Evolutionary conservation across 805 yeast genomes (phyloP).

Genomic region (Candida ascalaphidarum): DNA sequence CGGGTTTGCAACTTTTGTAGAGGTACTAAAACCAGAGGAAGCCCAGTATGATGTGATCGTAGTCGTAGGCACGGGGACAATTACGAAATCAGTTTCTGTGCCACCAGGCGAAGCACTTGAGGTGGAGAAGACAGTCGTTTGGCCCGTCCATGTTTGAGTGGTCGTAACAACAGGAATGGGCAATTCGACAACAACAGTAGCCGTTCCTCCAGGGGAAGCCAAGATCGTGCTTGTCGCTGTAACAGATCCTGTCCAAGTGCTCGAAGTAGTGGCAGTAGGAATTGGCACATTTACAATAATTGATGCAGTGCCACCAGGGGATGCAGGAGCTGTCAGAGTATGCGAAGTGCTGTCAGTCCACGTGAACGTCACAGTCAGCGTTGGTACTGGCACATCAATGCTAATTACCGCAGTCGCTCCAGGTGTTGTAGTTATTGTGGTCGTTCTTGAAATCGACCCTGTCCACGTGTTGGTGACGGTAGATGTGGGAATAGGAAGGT

Average conservation of each 20-base stretch:
- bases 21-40: not conserved
- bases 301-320: conserved; percentile 4
- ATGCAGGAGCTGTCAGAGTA: conserved; percentile 2
- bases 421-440: conserved; percentile 1
- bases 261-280: conserved; percentile 4
- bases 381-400: conserved; percentile 5
- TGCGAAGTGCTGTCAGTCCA: conserved; percentile 1
- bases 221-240: conserved; percentile 4
- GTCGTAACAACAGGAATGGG: not conserved
- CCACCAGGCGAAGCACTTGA: conserved; percentile 1
- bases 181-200: conserved; percentile 1
- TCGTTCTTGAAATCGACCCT: conserved; percentile 1
- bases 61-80: conserved; percentile 1
- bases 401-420: conserved; percentile 2
- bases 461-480: conserved; percentile 1
- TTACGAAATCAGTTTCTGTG: conserved; percentile 4
- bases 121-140: not conserved
- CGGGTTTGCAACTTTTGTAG: not conserved
- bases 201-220: conserved; percentile 1
- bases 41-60: not conserved
- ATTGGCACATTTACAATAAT: conserved; percentile 7
- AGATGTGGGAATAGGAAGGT: conserved; percentile 3
- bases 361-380: conserved; percentile 1
- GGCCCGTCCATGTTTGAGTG: not conserved
- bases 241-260: conserved; percentile 5